phyloP scores from a whole-genome alignment of 345 rosid species.

The Eucalyptus caleyi region DNA sequence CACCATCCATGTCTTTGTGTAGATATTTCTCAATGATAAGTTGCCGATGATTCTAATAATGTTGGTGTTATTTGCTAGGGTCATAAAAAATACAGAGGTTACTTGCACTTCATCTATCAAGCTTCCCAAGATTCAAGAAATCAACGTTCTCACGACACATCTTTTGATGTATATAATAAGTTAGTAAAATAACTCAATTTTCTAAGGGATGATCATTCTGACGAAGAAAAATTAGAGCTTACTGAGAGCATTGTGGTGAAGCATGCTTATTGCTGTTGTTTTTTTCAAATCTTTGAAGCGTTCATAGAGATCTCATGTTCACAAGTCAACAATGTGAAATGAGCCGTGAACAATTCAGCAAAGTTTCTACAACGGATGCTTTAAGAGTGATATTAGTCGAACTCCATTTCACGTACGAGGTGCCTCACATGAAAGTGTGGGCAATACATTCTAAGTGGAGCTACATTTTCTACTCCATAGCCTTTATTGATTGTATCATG shows the following conservation, averaged over 20 bases:
- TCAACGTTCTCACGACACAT: fast-evolving
- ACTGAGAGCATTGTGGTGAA: neutral
- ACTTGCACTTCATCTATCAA: neutral
- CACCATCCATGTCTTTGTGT: neutral
- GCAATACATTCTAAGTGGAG: neutral
- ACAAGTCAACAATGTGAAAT: neutral
- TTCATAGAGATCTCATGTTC: neutral
- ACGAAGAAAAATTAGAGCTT: neutral
- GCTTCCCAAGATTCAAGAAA: neutral
- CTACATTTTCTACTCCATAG: neutral
- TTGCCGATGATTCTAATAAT: neutral
- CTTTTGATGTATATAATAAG: neutral
- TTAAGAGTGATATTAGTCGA: neutral
- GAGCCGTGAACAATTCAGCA: neutral
- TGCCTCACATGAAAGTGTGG: neutral
- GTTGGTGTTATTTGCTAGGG: neutral
- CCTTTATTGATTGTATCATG: fast-evolving
- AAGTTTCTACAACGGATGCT: fast-evolving
- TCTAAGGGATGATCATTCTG: neutral
- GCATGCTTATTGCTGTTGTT: neutral
- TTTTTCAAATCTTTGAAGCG: neutral
- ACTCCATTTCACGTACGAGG: neutral
- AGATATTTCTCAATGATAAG: neutral
- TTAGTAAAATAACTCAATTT: neutral
- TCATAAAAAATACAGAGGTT: neutral